Percentiles rank a stretch among this genome's conserved stretches.
Conservation (phyloP, 768 basidiomycete species). For the Pulveroboletus sp. region DNA sequence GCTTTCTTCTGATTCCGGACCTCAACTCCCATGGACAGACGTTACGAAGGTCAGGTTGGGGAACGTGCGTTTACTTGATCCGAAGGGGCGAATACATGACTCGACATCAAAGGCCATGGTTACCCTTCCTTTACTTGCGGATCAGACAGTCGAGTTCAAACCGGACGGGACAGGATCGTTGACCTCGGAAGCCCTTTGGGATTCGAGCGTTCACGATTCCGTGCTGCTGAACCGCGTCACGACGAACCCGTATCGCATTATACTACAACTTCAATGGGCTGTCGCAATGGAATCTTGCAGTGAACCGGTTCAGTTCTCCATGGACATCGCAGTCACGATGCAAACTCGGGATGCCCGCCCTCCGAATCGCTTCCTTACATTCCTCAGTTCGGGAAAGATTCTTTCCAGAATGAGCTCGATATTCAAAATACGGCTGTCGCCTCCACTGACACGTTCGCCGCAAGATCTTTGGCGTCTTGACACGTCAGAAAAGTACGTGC, state of each 20-base stretch:
- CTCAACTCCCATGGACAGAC: constrained; percentile 84
- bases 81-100: constrained; percentile 78
- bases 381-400: constrained; percentile 77
- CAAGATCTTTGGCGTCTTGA: constrained; percentile 94
- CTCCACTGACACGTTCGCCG: constrained; percentile 81
- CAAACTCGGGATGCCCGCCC: constrained; percentile 82
- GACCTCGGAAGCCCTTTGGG: constrained; percentile 79
- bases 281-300: constrained; percentile 81
- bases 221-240: constrained; percentile 84
- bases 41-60: constrained; percentile 76
- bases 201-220: constrained; percentile 89
- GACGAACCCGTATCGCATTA: constrained; percentile 68
- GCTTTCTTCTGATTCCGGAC: constrained; percentile 85
- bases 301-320: constrained; percentile 84
- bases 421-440: constrained; percentile 77
- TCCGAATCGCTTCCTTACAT: constrained; percentile 71
- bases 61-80: constrained; percentile 81
- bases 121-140: constrained; percentile 70
- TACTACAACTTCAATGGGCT: constrained; percentile 75
- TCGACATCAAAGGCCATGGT: constrained; percentile 69
- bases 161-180: constrained; percentile 81
- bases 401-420: constrained; percentile 79
- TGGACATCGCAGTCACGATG: constrained; percentile 85
- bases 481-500: constrained; percentile 92
- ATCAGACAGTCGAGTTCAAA: constrained; percentile 71